Evolutionary conservation across 192 early-diverging fungal genomes (phyloP).

Genomic region (Linnemannia exigua): DNA sequence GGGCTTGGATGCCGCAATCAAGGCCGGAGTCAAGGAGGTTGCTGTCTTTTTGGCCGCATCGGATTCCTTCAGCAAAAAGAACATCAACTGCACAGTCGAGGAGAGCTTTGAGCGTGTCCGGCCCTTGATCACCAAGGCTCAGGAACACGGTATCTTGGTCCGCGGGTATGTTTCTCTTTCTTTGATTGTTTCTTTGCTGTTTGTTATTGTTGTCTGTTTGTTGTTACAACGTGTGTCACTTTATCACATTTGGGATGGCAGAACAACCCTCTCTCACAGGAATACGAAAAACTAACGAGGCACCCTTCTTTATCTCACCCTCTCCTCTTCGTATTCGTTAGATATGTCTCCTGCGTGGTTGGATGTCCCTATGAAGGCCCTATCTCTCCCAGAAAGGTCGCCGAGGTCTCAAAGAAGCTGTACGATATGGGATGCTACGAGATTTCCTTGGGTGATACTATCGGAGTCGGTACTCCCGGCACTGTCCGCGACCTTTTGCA

Average conservation of each 20-base stretch:
- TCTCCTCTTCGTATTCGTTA: slow-evolving; percentile 34
- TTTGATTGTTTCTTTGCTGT: slow-evolving; percentile 20
- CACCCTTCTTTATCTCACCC: background rate
- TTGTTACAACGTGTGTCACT: background rate
- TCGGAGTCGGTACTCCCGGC: slow-evolving; percentile 88
- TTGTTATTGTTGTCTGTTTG: background rate
- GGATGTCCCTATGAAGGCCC: slow-evolving; percentile 95
- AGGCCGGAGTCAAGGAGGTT: slow-evolving; percentile 86
- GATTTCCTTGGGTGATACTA: slow-evolving; percentile 96
- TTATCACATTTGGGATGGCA: background rate
- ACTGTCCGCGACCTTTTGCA: slow-evolving; percentile 72
- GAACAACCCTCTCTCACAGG: background rate
- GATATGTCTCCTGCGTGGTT: slow-evolving; percentile 92
- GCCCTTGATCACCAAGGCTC: slow-evolving; percentile 74
- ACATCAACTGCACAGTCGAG: slow-evolving; percentile 93
- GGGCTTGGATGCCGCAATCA: slow-evolving; percentile 86
- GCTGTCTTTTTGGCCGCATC: slow-evolving; percentile 93
- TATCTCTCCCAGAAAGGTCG: slow-evolving; percentile 78
- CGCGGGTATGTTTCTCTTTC: slow-evolving; percentile 69
- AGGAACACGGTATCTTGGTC: slow-evolving; percentile 74
- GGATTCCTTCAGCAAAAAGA: slow-evolving; percentile 90
- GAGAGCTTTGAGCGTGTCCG: slow-evolving; percentile 85
- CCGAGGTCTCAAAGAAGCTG: slow-evolving; percentile 78
- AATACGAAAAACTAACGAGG: background rate
- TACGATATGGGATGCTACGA: slow-evolving; percentile 96